These are phyloP conservation scores for Aspergillus sp. DNA, from an alignment of 2,329 filamentous ascomycete species.

Conservation along the genomic window DNA sequence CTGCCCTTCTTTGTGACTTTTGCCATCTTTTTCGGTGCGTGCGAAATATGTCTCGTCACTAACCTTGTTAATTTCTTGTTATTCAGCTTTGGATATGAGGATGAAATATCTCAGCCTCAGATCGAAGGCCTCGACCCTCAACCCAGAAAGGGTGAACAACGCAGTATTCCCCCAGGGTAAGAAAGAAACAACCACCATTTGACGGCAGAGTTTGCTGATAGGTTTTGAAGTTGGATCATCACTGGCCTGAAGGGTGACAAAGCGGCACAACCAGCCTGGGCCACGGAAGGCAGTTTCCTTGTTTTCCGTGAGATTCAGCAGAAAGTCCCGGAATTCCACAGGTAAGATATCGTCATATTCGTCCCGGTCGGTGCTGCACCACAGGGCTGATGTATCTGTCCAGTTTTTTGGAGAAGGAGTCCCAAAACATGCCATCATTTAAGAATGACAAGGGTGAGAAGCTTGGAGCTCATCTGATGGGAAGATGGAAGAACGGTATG, in stretches of 20 bases:
- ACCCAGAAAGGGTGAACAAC: slow-evolving; percentile 19
- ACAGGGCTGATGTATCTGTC: neutral
- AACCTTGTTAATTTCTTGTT: neutral
- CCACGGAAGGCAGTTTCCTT: slow-evolving; percentile 37
- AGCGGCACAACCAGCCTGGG: neutral
- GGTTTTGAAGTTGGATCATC: neutral
- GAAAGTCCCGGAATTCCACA: slow-evolving; percentile 38
- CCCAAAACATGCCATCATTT: slow-evolving; percentile 7
- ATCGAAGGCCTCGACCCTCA: slow-evolving; percentile 22
- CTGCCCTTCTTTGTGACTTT: too few relatives aligned
- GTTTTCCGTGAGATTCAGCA: slow-evolving; percentile 39
- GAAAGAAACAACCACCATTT: neutral
- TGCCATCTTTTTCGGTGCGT: neutral
- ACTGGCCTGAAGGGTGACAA: neutral
- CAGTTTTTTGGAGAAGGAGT: slow-evolving; percentile 29
- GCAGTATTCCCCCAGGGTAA: slow-evolving; percentile 17
- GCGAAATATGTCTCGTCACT: neutral
- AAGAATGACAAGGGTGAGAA: slow-evolving; percentile 20
- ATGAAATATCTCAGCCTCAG: slow-evolving; percentile 37
- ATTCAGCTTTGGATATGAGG: slow-evolving; percentile 35
- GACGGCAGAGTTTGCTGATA: neutral
- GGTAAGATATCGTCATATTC: neutral
- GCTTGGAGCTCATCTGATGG: slow-evolving; percentile 37
- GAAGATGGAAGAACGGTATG: slow-evolving; percentile 37
- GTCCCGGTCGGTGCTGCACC: neutral